A percentile compares a stretch with the other conserved stretches of the same genome.
Conservation (phyloP, 768 basidiomycete species). For the Lentinula aciculospora region DNA sequence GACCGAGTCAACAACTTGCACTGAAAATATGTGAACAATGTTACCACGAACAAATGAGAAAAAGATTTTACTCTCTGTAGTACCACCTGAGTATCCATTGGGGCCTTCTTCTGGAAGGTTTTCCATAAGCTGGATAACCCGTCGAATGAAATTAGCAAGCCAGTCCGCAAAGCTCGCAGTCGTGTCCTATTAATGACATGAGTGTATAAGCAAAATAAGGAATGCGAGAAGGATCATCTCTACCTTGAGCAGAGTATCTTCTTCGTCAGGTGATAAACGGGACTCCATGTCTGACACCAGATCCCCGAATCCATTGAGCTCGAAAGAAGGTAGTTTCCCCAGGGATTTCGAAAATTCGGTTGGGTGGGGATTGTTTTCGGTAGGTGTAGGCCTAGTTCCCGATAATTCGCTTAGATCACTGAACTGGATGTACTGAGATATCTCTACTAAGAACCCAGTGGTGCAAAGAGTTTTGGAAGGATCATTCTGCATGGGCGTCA, state of each 20-base stretch:
- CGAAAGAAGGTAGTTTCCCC: slow-evolving; percentile 29
- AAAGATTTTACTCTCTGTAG: slow-evolving; percentile 49
- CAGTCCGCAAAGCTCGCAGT: slow-evolving; percentile 77
- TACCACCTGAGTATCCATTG: slow-evolving; percentile 54
- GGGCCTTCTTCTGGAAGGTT: slow-evolving; percentile 82
- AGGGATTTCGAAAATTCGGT: slow-evolving; percentile 17
- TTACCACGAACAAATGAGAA: background rate
- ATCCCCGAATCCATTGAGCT: slow-evolving; percentile 31
- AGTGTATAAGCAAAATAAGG: background rate
- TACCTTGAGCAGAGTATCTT: slow-evolving; percentile 62
- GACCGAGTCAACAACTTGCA: slow-evolving; percentile 73
- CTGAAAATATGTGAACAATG: slow-evolving; percentile 25
- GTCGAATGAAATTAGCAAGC: slow-evolving; percentile 74
- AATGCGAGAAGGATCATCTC: background rate
- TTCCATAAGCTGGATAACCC: slow-evolving; percentile 76
- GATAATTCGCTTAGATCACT: slow-evolving; percentile 49
- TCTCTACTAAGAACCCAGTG: slow-evolving; percentile 67
- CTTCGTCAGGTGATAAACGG: slow-evolving; percentile 51
- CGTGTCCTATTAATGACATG: slow-evolving; percentile 37
- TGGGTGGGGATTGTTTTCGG: slow-evolving; percentile 26
- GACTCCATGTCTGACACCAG: slow-evolving; percentile 32
- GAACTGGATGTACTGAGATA: slow-evolving; percentile 71
- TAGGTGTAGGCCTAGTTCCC: slow-evolving; percentile 19
- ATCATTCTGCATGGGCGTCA: slow-evolving; percentile 61
- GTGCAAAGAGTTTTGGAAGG: slow-evolving; percentile 76